These are phyloP conservation scores for Coemansia sp. DNA, from an alignment of 192 early-diverging fungal genomes.

Conservation along the genomic window DNA sequence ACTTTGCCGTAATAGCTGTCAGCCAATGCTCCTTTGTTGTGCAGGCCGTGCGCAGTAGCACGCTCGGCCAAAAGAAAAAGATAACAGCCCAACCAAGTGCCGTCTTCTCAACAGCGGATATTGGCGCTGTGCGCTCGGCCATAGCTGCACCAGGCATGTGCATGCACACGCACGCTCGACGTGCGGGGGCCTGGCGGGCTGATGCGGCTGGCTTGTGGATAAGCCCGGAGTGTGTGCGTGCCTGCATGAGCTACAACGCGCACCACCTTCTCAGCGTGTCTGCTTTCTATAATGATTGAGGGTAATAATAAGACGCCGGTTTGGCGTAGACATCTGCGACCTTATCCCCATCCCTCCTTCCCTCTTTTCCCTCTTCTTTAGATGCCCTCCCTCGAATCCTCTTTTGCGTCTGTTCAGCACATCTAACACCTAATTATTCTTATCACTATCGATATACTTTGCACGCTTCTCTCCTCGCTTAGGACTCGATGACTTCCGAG, in stretches of 20 bases:
- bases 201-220: constrained; percentile 6
- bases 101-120: constrained; percentile 1
- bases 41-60: constrained; percentile 3
- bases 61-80: neutral
- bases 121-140: constrained; percentile 11
- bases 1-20: neutral
- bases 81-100: neutral
- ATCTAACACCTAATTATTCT: constrained; percentile 11
- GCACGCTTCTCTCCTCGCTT: constrained; percentile 9
- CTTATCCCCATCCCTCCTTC: constrained; percentile 19
- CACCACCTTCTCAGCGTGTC: neutral
- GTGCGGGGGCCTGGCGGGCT: constrained; percentile 1
- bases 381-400: constrained; percentile 16
- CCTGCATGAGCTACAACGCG: constrained; percentile 11
- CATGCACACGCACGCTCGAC: constrained; percentile 6
- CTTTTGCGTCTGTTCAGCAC: constrained; percentile 11
- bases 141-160: constrained; percentile 1
- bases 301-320: constrained; percentile 24
- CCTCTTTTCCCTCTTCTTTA: constrained; percentile 18
- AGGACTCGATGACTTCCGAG: constrained; percentile 49
- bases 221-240: constrained; percentile 11
- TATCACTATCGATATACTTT: constrained; percentile 27
- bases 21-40: neutral
- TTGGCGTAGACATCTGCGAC: constrained; percentile 30
- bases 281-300: constrained; percentile 14